Percentiles rank a stretch among this genome's conserved stretches.
phyloP scores from a whole-genome alignment of 371 early-diverging fungal species.

The Gilbertella persicaria region DNA sequence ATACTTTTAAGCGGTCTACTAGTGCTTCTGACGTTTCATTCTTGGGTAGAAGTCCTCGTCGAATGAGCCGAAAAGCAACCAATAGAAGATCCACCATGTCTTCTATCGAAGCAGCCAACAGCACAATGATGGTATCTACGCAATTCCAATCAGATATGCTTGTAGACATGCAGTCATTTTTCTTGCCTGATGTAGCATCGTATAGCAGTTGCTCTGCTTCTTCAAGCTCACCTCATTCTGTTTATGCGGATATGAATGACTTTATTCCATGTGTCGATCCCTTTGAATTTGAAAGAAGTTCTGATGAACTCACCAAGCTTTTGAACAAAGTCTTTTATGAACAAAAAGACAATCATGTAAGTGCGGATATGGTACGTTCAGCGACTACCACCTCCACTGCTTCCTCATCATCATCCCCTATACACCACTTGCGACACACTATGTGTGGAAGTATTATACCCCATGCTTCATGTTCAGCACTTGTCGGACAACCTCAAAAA shows the following conservation, averaged over 20 bases:
- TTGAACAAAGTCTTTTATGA: constrained; percentile 20
- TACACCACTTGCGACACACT: not conserved
- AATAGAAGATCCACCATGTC: constrained; percentile 1
- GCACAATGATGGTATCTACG: not conserved
- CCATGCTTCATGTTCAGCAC: constrained; percentile 9
- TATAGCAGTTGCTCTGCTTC: too few species aligned
- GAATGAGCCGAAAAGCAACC: too few species aligned
- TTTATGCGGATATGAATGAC: not conserved
- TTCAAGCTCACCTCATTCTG: constrained; percentile 8
- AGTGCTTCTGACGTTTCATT: not conserved
- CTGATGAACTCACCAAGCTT: constrained; percentile 21
- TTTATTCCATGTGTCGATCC: not conserved
- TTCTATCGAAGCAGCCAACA: not conserved
- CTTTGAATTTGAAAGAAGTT: not conserved
- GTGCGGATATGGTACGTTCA: constrained; percentile 13
- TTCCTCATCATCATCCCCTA: constrained; percentile 1
- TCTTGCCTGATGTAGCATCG: not conserved
- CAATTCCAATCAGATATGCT: not conserved
- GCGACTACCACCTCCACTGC: constrained; percentile 3
- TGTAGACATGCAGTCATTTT: constrained; percentile 11
- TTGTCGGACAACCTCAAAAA: constrained; percentile 8
- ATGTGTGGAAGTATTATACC: constrained; percentile 13
- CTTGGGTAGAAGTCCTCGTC: too few species aligned
- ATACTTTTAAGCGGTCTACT: too few species aligned
- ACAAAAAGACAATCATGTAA: constrained; percentile 2